Base-by-base conservation (phyloP, 2,329 filamentous ascomycete genomes). In the Chrysoporthe puriensis region DNA sequence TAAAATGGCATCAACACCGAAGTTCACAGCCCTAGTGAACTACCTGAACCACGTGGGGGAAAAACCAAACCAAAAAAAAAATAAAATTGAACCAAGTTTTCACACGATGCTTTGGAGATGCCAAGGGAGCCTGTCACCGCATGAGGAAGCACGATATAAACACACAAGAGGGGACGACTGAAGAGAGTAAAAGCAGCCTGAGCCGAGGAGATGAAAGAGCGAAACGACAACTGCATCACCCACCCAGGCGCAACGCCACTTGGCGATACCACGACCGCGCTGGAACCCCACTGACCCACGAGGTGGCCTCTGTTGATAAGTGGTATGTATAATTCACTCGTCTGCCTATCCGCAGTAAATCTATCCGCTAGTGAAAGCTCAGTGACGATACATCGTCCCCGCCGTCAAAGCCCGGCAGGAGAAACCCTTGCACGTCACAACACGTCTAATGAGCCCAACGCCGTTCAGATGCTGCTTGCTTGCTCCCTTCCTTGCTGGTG, bases 391-490 rank as follows among this genome's bases (percentile, higher is more conserved):
- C 48, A 36, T 21, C 34, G 44, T 26, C 16, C 34, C 54, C 34
- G 8, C 34, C n/a, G 8, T 61, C n/a, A 7, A 52, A 58, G 44
- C 13, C 58, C 18, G 32, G 62, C 42, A 14, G 26, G 34, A 48
- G 32, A 48, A 40, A 34, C 18, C 50, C 42, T 50, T 50, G 46
- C 62, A 63, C 13, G 6, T 50, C 42, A 40, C 43, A 62, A 40
- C 43, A 62, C n/a, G 59, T 62, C 54, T 43, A 40, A 58, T 64
- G 43, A 40, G 63, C 42, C 67, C 64, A 67, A 67, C 67, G 67
- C 67, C 67, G 59, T 58, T 40, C 43, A 62, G 62, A 69, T 69
- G 67, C 65, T 67, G 67, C 59, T 67, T 8, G 43, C 56, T 36
- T 16, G 32, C 32, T 67, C 3, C 26, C 56, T 36, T 16, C n/a